Evolutionary conservation across 1,284 basidiomycete species (phyloP).

Genomic region (Schizophyllum commune): DNA sequence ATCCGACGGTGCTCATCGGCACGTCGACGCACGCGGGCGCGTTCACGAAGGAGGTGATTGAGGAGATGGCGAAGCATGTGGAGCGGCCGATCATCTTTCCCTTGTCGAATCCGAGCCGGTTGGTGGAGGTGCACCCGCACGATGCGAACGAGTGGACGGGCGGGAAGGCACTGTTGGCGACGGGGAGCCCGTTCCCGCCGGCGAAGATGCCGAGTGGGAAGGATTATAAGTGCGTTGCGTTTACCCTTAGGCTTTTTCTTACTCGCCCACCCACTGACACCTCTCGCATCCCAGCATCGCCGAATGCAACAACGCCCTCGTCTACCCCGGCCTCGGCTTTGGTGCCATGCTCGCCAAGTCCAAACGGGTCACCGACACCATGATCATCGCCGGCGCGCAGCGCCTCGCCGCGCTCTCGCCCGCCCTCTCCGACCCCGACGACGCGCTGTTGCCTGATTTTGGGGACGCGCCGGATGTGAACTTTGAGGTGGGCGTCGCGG

Average conservation of each 20-base stretch:
- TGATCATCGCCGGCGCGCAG: conserved; percentile 72
- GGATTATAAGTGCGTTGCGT: conserved; percentile 45
- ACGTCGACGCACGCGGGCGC: conserved; percentile 74
- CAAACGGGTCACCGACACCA: conserved; percentile 57
- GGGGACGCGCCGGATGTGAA: conserved; percentile 61
- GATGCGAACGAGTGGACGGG: conserved; percentile 72
- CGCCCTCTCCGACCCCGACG: conserved; percentile 59
- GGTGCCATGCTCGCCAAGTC: conserved; percentile 63
- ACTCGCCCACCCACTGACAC: too few species aligned
- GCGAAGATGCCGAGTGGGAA: conserved; percentile 61
- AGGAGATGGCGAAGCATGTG: conserved; percentile 57
- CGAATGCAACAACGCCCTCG: conserved; percentile 75
- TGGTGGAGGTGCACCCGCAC: conserved; percentile 71
- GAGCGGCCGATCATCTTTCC: conserved; percentile 78
- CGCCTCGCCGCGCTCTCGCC: conserved; percentile 72
- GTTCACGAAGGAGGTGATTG: conserved; percentile 72
- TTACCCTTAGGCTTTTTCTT: too few species aligned
- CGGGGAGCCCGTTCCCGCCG: conserved; percentile 76
- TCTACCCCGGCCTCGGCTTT: conserved; percentile 76
- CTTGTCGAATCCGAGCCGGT: conserved; percentile 68
- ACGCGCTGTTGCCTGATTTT: conserved; percentile 68
- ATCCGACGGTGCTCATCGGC: conserved; percentile 70
- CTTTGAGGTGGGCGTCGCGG: conserved; percentile 75
- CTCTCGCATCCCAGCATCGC: conserved; percentile 60
- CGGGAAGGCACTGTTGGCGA: conserved; percentile 73